Evolutionary conservation across 305 asterid species (phyloP).

Genomic region (Caryopteris hybrid): DNA sequence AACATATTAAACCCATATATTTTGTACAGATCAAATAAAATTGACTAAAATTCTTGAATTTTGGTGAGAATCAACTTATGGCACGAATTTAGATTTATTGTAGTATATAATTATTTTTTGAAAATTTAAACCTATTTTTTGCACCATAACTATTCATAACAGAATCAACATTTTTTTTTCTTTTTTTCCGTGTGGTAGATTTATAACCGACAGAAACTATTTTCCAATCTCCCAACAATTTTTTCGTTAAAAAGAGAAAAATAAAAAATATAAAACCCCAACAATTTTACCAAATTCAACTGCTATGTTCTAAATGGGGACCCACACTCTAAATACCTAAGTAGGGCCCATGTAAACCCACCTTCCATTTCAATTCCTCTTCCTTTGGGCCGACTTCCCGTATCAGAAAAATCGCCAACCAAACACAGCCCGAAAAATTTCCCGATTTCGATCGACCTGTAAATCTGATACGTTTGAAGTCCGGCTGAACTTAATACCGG

Average conservation of each 20-base stretch:
- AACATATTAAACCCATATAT: too few species aligned
- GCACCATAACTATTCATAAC: too few species aligned
- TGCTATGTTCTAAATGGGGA: background rate
- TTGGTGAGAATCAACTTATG: too few species aligned
- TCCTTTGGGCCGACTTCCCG: constrained; percentile 6
- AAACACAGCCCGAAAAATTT: constrained; percentile 10
- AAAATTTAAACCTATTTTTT: too few species aligned
- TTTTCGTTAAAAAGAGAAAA: background rate
- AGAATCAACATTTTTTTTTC: too few species aligned
- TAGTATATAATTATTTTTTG: too few species aligned
- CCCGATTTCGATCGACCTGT: background rate
- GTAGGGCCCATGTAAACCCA: constrained; percentile 22
- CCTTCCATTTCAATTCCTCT: constrained; percentile 17
- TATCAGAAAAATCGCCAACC: constrained; percentile 18
- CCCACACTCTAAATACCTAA: constrained; percentile 3
- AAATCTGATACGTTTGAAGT: background rate
- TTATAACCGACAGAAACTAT: too few species aligned
- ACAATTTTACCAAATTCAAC: background rate
- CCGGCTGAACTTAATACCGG: background rate
- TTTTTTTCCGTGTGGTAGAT: too few species aligned
- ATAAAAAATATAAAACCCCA: background rate
- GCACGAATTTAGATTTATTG: too few species aligned
- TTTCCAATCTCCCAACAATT: too few species aligned
- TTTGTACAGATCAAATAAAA: too few species aligned
- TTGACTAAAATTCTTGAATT: too few species aligned